Percentiles rank a stretch among this genome's conserved stretches.
Conservation (phyloP, 306 rosid species). For the Calophaca sinica region DNA sequence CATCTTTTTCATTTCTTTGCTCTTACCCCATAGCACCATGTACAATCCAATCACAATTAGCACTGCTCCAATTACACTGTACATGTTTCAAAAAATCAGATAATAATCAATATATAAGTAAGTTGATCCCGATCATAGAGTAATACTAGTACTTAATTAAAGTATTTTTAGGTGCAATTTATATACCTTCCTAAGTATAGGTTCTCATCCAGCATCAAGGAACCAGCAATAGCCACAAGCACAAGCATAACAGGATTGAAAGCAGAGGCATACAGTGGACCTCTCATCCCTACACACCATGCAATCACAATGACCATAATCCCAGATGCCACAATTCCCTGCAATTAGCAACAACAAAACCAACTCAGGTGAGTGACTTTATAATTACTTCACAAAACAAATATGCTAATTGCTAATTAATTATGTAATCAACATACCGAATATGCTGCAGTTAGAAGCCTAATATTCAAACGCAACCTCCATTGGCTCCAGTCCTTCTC, state of each 20-base stretch:
- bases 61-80: slow-evolving; percentile 52
- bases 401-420: background rate
- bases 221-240: slow-evolving; percentile 50
- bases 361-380: background rate
- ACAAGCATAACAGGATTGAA: slow-evolving; percentile 59
- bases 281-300: slow-evolving; percentile 57
- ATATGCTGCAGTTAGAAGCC: slow-evolving; percentile 64
- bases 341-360: background rate
- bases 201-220: slow-evolving; percentile 53
- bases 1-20: slow-evolving; percentile 43
- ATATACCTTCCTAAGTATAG: slow-evolving; percentile 54
- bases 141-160: too few relatives aligned
- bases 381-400: background rate
- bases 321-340: slow-evolving; percentile 67
- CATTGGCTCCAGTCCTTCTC: slow-evolving; percentile 71
- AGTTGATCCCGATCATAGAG: too few relatives aligned
- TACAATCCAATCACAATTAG: slow-evolving; percentile 52
- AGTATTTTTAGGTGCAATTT: background rate
- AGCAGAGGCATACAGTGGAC: slow-evolving; percentile 61
- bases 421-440: slow-evolving; percentile 44
- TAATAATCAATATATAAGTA: background rate
- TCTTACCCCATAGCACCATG: slow-evolving; percentile 55
- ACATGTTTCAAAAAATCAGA: slow-evolving; percentile 19
- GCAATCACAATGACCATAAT: slow-evolving; percentile 38
- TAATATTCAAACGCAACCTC: slow-evolving; percentile 68